These are phyloP conservation scores for Lolium perenne DNA, from an alignment of 176 grass and related monocot genomes.

Conservation along the genomic window DNA sequence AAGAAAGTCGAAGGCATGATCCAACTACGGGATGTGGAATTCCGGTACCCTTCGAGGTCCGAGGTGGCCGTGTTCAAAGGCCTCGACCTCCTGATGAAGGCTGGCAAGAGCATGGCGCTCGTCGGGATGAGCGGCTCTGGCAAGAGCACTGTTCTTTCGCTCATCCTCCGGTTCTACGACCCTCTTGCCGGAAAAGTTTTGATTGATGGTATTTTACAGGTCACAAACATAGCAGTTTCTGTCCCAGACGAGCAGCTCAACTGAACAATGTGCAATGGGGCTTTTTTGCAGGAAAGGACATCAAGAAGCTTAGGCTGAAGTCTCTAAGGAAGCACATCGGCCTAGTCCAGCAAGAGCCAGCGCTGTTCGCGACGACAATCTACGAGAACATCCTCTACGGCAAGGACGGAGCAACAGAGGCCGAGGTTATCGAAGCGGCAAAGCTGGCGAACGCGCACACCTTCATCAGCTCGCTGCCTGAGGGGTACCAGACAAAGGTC, in stretches of 20 bases:
- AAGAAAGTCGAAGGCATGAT: slow-evolving; percentile 71
- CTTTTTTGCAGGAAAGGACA: slow-evolving; percentile 72
- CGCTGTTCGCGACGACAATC: slow-evolving; percentile 93
- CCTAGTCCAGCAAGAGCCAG: slow-evolving; percentile 92
- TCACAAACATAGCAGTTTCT: neutral
- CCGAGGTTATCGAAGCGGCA: slow-evolving; percentile 74
- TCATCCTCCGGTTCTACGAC: slow-evolving; percentile 94
- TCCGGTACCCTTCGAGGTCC: slow-evolving; percentile 80
- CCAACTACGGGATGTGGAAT: slow-evolving; percentile 74
- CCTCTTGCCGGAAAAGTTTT: slow-evolving; percentile 73
- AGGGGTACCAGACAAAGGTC: slow-evolving; percentile 86
- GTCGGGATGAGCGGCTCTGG: slow-evolving; percentile 97
- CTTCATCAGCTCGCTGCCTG: slow-evolving; percentile 92
- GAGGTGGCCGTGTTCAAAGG: slow-evolving; percentile 79
- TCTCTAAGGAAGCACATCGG: slow-evolving; percentile 84
- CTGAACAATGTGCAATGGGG: neutral
- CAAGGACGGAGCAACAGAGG: slow-evolving; percentile 78
- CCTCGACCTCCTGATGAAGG: slow-evolving; percentile 82
- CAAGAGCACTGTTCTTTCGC: slow-evolving; percentile 83
- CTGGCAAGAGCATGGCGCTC: slow-evolving; percentile 95
- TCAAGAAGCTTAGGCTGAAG: slow-evolving; percentile 85
- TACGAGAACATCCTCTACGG: slow-evolving; percentile 93
- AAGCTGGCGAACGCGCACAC: slow-evolving; percentile 95
- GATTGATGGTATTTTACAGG: slow-evolving; percentile 64
- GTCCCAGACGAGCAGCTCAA: neutral